These are phyloP conservation scores for Obelidium mucronatum DNA, from an alignment of 192 early-diverging fungal genomes.

Conservation along the genomic window DNA sequence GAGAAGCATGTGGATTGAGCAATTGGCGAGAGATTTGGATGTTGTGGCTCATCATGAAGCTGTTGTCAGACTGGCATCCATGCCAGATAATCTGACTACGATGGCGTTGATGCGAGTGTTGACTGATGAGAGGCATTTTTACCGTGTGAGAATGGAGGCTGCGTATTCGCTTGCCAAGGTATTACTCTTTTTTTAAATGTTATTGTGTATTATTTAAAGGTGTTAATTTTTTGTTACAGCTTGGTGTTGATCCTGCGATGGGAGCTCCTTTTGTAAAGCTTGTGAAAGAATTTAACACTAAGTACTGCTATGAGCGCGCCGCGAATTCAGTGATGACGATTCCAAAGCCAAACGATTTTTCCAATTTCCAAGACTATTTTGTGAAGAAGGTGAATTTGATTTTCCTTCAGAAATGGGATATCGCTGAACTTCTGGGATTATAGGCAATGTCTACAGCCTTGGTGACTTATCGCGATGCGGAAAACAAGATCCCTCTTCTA, in stretches of 20 bases:
- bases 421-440: too few species aligned
- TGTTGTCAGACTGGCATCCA: slow-evolving; percentile 66
- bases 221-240: background rate
- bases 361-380: slow-evolving; percentile 87
- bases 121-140: slow-evolving; percentile 81
- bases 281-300: slow-evolving; percentile 73
- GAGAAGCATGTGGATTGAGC: slow-evolving; percentile 95
- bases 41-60: slow-evolving; percentile 89
- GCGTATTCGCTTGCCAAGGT: slow-evolving; percentile 47
- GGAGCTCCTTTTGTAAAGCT: slow-evolving; percentile 2
- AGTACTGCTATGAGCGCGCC: slow-evolving; percentile 63
- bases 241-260: slow-evolving; percentile 13
- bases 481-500: slow-evolving; percentile 66
- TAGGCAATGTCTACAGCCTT: slow-evolving; percentile 64
- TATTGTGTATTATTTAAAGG: background rate
- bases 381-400: slow-evolving; percentile 84
- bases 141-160: slow-evolving; percentile 70
- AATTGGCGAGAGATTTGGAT: slow-evolving; percentile 88
- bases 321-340: slow-evolving; percentile 45
- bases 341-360: slow-evolving; percentile 82
- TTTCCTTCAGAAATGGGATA: background rate
- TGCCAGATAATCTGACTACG: slow-evolving; percentile 60
- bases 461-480: slow-evolving; percentile 68
- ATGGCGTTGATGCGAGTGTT: slow-evolving; percentile 77
- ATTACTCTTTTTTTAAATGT: background rate